phyloP scores from a whole-genome alignment of 306 rosid genomes.

The Quercus rubra region DNA sequence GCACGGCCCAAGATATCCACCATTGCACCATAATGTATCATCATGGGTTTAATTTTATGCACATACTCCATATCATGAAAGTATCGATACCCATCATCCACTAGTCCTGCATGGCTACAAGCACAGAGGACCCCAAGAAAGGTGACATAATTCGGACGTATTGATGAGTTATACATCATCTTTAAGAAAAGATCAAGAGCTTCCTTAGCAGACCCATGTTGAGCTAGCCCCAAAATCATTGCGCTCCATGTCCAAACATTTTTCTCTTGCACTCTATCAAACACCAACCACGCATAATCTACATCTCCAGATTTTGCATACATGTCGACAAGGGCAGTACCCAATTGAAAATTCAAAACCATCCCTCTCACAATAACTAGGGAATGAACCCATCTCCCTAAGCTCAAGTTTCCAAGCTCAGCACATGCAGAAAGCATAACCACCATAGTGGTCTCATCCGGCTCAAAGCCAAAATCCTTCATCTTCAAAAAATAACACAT shows the following conservation, averaged over 20 bases:
- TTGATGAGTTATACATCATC: constrained; percentile 36
- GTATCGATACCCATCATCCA: constrained; percentile 55
- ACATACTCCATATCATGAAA: constrained; percentile 61
- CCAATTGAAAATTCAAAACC: constrained; percentile 57
- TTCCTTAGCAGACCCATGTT: constrained; percentile 75
- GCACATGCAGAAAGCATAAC: constrained; percentile 61
- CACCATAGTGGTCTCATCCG: constrained; percentile 84
- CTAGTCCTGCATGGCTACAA: constrained; percentile 85
- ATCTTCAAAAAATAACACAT: constrained; percentile 55
- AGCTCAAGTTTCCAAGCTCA: constrained; percentile 76
- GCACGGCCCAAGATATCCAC: constrained; percentile 83
- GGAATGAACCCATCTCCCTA: constrained; percentile 78
- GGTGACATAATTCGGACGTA: constrained; percentile 69
- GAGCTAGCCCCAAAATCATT: constrained; percentile 85
- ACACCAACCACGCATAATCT: constrained; percentile 51
- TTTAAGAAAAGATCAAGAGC: constrained; percentile 55
- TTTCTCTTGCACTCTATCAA: constrained; percentile 49
- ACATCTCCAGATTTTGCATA: constrained; percentile 78
- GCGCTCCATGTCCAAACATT: constrained; percentile 98
- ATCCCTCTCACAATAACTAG: constrained; percentile 57
- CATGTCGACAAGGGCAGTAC: constrained; percentile 87
- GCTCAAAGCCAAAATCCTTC: constrained; percentile 62
- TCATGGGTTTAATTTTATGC: constrained; percentile 63
- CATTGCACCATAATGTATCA: constrained; percentile 81
- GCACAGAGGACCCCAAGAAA: constrained; percentile 86